Base-by-base conservation (phyloP, 805 yeast genomes). In the Kodamaea lidongshanica region DNA sequence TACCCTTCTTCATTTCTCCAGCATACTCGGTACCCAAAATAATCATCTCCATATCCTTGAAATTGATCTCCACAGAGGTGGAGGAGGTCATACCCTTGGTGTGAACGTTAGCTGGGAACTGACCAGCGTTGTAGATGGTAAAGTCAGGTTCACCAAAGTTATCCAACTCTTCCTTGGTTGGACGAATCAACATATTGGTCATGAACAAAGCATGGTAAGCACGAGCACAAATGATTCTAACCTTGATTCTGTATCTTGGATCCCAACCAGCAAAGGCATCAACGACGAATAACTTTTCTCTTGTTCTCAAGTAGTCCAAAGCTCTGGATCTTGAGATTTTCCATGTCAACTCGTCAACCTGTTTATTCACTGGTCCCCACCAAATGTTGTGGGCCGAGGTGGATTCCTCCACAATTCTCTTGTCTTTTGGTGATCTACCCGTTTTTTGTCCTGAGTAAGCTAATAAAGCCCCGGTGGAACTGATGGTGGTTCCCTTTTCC, bases 221-320 rank as follows among this genome's bases (percentile, higher is more conserved):
- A 61, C 98, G 79, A 38, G 97, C 96, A 69, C 96, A 88, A 33
- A 88, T 89, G 42, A 88, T 79, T 65, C 97, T 77, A 37, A 88
- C 94, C 70, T 89, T 89, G 59, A 88, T 76, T 67, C 97, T 77
- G 77, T 89, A 89, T 54, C 85, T 79, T 54, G 96, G 96, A 61
- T 89, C 98, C 98, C 98, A 89, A 44, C 98, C 98, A 27, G 97
- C 98, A 57, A 61, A 89, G 8, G 97, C 97, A 56, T 89, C 98
- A 44, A 89, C 87, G 41, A 89, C 88, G 63, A 82, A 89, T 50
- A 92, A 77, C 58, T 87, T 86, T 49, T 82, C 88, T 65, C 95
- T 82, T 34, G 97, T 89, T 72, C 95, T 83, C 59, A 89, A 74
- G 69, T 88, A 89, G 64, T 89, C 98, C 45, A 88, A 74, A 30